phyloP scores from a whole-genome alignment of 345 rosid species.

The Citrus trifoliata region DNA sequence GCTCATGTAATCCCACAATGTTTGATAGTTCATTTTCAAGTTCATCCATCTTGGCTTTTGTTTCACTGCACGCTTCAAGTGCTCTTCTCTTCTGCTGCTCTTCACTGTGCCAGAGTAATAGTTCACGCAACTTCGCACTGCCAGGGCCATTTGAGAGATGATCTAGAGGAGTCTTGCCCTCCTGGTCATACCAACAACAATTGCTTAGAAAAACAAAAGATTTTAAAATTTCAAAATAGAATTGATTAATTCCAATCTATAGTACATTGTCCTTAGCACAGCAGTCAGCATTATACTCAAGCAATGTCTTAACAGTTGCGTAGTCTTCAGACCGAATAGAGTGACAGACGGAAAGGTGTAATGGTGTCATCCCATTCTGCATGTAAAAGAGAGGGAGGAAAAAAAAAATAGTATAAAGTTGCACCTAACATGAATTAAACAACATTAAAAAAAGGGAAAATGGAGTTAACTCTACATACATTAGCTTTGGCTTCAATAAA shows the following conservation, averaged over 20 bases:
- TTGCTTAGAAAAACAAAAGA: slow-evolving; percentile 2
- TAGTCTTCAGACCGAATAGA: slow-evolving; percentile 75
- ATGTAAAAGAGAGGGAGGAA: slow-evolving; percentile 2
- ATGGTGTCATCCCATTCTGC: slow-evolving; percentile 99
- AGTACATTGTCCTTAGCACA: slow-evolving; percentile 81
- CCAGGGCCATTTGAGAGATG: slow-evolving; percentile 84
- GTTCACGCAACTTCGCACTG: slow-evolving; percentile 58
- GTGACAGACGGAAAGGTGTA: slow-evolving; percentile 97
- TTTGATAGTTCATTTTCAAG: slow-evolving; percentile 72
- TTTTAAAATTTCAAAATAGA: not conserved
- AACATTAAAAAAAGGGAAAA: not conserved
- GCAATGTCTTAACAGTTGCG: slow-evolving; percentile 78
- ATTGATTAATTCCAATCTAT: not conserved
- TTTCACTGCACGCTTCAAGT: slow-evolving; percentile 68
- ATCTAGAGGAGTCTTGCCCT: slow-evolving; percentile 86
- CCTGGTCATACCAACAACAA: slow-evolving; percentile 40
- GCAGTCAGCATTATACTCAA: slow-evolving; percentile 86
- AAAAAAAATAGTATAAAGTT: not conserved
- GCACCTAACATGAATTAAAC: slow-evolving; percentile 5
- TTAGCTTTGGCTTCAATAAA: slow-evolving; percentile 86
- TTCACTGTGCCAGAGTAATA: slow-evolving; percentile 58
- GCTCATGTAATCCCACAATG: slow-evolving; percentile 80
- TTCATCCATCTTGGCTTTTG: slow-evolving; percentile 86
- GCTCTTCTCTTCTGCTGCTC: slow-evolving; percentile 84
- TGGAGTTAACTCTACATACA: slow-evolving; percentile 35